Base-by-base conservation (phyloP, 2,329 filamentous ascomycete genomes). In the Ilyonectria destructans region DNA sequence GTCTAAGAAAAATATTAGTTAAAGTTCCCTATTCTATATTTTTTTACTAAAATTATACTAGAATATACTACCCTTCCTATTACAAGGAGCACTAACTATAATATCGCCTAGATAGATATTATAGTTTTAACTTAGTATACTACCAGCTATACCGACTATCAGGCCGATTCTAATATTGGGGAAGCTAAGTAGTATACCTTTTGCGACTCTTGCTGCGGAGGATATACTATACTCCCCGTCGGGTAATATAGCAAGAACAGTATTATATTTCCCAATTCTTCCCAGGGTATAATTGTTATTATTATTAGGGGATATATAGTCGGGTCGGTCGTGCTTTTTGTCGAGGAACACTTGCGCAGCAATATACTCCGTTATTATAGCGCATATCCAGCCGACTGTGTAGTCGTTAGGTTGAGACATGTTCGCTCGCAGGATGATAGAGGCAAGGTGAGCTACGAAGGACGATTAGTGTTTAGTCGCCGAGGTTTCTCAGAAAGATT, bases 261-360 rank as follows among this genome's bases (percentile, higher is more conserved):
- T 23, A 23, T 23, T 23, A 23, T 23, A 4, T 23, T 23, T 23
- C 21, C 21, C 21, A 2, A 23, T 23, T 23, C 4, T 23, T 2
- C 21, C 21, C 21, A 23, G 21, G 2, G 4, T 23, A 23, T 23
- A 23, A 23, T 23, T 23, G 4, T 58, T 58, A 8, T 23, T 23
- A 9, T 58, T 37, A 29, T 58, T 48, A 3, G 5, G 17, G 2
- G 56, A 12, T 12, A 58, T 23, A 15, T 12, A 3, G 13, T 15
- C 15, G 1, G 7, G 17, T 15, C n/a, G 15, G 3, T 35, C 6
- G 23, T 48, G 29, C 10, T 21, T n/a, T n/a, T 58, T 26, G 23
- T 58, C 40, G 15, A 58, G 37, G 13, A 58, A 58, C 1, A 23
- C 40, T 33, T 19, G 8, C n/a, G 40, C 56, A 35, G 56, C 56